Conservation (phyloP, 2,329 filamentous ascomycete genomes). For the Geoglossum cookeanum region DNA sequence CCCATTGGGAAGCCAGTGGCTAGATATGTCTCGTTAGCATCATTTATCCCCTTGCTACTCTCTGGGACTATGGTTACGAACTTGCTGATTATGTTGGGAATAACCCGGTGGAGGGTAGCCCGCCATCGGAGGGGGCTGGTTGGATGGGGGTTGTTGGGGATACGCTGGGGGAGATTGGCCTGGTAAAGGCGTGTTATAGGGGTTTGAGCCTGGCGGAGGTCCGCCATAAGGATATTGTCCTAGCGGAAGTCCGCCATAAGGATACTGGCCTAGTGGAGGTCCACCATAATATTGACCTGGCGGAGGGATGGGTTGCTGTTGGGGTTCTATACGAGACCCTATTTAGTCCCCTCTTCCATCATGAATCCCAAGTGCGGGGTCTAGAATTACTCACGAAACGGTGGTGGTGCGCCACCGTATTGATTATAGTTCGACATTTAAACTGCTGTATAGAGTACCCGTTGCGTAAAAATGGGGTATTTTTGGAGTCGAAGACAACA, state of each 20-base stretch:
- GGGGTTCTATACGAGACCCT: slow-evolving; percentile 5
- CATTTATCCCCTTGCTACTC: background rate
- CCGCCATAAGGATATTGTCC: too few relatives aligned
- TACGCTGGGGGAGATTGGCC: slow-evolving; percentile 4
- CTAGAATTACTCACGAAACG: background rate
- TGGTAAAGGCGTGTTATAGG: too few relatives aligned
- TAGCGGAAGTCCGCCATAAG: too few relatives aligned
- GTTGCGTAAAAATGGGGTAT: too few relatives aligned
- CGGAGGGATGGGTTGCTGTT: slow-evolving; percentile 6
- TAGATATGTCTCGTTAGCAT: slow-evolving; percentile 6
- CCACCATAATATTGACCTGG: slow-evolving; percentile 5
- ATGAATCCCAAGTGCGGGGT: background rate
- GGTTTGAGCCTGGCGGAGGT: too few relatives aligned
- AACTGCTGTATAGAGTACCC: background rate
- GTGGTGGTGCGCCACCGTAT: background rate
- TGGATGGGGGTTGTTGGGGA: slow-evolving; percentile 5
- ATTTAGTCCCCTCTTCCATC: background rate
- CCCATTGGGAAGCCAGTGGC: background rate
- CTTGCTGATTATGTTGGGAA: slow-evolving; percentile 20
- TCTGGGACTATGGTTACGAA: slow-evolving; percentile 1
- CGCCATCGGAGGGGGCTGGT: slow-evolving; percentile 18
- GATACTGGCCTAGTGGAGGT: slow-evolving; percentile 7
- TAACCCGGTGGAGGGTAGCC: slow-evolving; percentile 14
- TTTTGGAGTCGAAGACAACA: too few relatives aligned
- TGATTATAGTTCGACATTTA: background rate